Evolutionary conservation across 257 asterid genomes (phyloP), one percentile per base, ranked within the genome.

Genomic region (Paulownia fortunei): DNA sequence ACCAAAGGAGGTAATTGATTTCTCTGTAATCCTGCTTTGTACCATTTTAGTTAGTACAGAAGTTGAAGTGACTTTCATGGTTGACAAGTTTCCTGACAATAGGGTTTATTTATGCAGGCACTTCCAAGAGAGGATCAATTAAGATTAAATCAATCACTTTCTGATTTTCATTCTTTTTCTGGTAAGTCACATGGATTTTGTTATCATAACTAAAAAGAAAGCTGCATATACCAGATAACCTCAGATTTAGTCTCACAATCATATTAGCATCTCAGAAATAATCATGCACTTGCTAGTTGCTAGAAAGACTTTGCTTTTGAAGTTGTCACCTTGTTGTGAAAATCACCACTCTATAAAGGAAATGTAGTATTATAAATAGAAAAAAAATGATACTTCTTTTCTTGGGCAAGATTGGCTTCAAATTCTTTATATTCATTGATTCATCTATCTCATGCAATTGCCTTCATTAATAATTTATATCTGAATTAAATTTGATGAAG

Each of bases 91-190:
- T 74, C 18, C 37, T 81, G 62, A 65, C 71, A 21, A 19, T 62
- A 62, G 18, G 68, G 61, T 63, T 79, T 51, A 24, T 37, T 10
- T 78, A 15, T 85, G 80, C 88, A 96, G 99, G 85, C 88, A 79
- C 81, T 80, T 80, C 87, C 90, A 30, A 87, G 98, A 84, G 99
- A 87, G 32, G 97, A 88, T 70, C 86, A 84, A 75, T 77, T 84
- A 78, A 89, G 92, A 77, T 82, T 87, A 72, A 88, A 92, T 81
- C 96, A 89, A 76, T 72, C 93, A 46, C 69, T 66, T 59, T 81
- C 94, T 67, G 83, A 84, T 77, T 88, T 84, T 82, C 91, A 73
- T 62, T 80, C 93, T 47, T 87, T 87, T 81, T 71, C 91, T 51
- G 97, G 99, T 94, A 86, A 74, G 74, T 47, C 52, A 9, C 41